A percentile compares a stretch with the other conserved stretches of the same genome.
Conservation (phyloP, 2,329 filamentous ascomycete species). For the Arthrobotrys megalospora region DNA sequence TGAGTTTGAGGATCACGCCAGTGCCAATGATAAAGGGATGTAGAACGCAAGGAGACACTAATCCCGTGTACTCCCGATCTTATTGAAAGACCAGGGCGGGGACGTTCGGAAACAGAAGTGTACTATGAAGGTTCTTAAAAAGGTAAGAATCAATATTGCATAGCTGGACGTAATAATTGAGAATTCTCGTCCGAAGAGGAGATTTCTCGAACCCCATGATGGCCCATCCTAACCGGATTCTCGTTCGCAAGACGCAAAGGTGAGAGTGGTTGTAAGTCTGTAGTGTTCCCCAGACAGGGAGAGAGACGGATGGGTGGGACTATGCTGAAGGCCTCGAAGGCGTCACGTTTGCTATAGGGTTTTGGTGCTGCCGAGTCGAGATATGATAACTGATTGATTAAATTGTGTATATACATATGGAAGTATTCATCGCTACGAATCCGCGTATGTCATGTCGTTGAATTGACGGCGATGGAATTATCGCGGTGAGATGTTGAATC, state of each 20-base stretch:
- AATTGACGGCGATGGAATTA: not conserved
- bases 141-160: constrained; percentile 60
- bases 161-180: constrained; percentile 31
- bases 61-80: constrained; percentile 45
- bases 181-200: constrained; percentile 31
- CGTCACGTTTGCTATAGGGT: constrained; percentile 3
- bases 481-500: not conserved
- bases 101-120: constrained; percentile 52
- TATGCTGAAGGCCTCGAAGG: constrained; percentile 14
- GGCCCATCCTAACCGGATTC: constrained; percentile 55
- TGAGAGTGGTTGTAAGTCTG: constrained; percentile 58
- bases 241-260: constrained; percentile 56
- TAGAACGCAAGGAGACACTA: constrained; percentile 63
- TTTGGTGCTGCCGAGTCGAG: not conserved
- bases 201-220: constrained; percentile 12
- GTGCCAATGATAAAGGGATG: constrained; percentile 30
- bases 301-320: constrained; percentile 58
- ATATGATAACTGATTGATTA: not conserved
- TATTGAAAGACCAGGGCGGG: constrained; percentile 17
- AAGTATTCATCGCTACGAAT: not conserved
- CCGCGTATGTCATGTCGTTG: not conserved
- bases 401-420: not conserved
- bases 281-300: constrained; percentile 15
- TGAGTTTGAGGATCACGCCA: not conserved
- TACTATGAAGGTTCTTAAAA: constrained; percentile 62